phyloP scores from a whole-genome alignment of 2,329 filamentous ascomycete species.

The Alternaria brassicae region DNA sequence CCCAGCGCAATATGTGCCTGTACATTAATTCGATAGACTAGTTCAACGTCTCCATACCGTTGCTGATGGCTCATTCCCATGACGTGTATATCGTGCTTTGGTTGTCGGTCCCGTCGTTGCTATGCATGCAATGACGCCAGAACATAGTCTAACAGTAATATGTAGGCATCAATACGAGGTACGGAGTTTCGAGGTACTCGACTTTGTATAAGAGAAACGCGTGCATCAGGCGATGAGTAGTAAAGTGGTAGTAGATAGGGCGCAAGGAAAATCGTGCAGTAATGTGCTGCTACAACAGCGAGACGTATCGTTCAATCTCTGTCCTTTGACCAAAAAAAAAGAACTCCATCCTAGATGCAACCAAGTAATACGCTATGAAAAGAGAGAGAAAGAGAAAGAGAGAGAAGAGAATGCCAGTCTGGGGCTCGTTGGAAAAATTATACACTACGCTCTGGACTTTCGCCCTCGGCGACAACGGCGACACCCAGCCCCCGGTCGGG shows the following conservation, averaged over 20 bases:
- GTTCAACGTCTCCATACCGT: not conserved
- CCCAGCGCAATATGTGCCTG: not conserved
- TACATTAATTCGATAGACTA: not conserved
- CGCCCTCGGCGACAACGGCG: conserved; percentile 85
- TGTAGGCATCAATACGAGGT: not conserved
- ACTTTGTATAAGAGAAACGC: not conserved
- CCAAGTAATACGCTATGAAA: conserved; percentile 10
- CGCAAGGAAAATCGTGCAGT: conserved; percentile 11
- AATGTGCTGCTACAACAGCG: conserved; percentile 4
- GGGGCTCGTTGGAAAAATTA: conserved; percentile 25
- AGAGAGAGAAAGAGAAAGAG: conserved; percentile 8
- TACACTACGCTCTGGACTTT: conserved; percentile 71
- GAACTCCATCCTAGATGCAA: conserved; percentile 14
- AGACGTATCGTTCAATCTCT: not conserved
- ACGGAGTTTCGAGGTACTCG: not conserved
- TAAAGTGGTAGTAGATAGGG: not conserved
- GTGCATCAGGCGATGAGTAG: not conserved
- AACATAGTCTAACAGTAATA: not conserved
- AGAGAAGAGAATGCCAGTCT: conserved; percentile 16
- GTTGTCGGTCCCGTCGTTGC: not conserved
- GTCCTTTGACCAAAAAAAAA: not conserved
- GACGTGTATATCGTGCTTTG: not conserved
- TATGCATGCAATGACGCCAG: not conserved
- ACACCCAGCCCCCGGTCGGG: conserved; percentile 86
- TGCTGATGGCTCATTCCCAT: not conserved